These are phyloP conservation scores for Ceratocystis variospora DNA, from an alignment of 2,329 filamentous ascomycete genomes.

Conservation along the genomic window DNA sequence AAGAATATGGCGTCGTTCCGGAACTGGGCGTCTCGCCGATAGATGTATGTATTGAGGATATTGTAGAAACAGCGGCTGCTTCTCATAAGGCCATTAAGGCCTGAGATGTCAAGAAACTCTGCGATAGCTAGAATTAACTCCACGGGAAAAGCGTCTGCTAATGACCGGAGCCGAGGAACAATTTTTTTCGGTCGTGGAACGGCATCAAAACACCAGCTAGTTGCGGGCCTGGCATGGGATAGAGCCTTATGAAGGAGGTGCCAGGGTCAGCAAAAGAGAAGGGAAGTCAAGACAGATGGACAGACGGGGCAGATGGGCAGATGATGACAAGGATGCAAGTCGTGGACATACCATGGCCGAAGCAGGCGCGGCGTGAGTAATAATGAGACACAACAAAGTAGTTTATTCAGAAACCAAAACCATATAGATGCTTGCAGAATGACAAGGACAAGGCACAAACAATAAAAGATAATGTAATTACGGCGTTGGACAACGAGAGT, in stretches of 20 bases:
- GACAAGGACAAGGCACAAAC: background rate
- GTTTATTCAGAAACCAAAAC: background rate
- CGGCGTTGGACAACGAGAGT: background rate
- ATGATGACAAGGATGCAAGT: background rate
- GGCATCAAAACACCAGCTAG: background rate
- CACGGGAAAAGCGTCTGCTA: conserved; percentile 3
- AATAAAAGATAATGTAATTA: background rate
- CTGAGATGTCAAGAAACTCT: conserved; percentile 5
- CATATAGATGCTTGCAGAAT: background rate
- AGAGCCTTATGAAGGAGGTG: background rate
- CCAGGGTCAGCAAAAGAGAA: background rate
- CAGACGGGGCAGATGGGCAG: background rate
- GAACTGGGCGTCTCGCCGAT: background rate
- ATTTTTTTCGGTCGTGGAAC: background rate
- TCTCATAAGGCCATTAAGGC: conserved; percentile 5
- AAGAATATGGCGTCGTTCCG: conserved; percentile 9
- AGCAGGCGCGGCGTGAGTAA: background rate
- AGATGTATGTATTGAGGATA: conserved; percentile 9
- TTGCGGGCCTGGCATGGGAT: background rate
- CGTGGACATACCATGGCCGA: background rate
- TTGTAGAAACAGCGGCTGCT: background rate
- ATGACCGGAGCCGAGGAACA: background rate
- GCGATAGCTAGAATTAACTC: conserved; percentile 11
- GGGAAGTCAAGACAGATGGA: background rate
- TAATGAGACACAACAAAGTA: background rate